Evolutionary conservation across 1,139 yeast species (phyloP).

Genomic region (Candida tunisiensis): DNA sequence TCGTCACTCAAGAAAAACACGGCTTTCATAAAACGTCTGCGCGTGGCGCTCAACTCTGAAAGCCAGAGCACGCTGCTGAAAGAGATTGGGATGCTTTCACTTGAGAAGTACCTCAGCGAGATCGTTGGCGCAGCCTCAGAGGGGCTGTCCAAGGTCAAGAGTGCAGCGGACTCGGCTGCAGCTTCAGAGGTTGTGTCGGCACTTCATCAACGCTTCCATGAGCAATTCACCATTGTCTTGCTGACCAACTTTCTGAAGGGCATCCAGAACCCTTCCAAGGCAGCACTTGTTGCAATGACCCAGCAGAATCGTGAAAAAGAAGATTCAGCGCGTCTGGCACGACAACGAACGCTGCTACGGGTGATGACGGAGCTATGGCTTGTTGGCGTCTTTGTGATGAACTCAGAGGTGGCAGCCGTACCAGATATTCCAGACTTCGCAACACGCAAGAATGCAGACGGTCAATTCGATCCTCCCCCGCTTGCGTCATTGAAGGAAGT

Average conservation of each 20-base stretch:
- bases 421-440: constrained; percentile 26
- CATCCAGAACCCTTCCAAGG: constrained; percentile 24
- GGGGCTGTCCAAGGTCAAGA: constrained; percentile 37
- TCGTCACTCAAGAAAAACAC: constrained; percentile 73
- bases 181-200: constrained; percentile 55
- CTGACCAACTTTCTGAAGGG: constrained; percentile 31
- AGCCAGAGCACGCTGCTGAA: constrained; percentile 31
- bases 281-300: constrained; percentile 15
- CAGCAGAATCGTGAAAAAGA: constrained; percentile 25
- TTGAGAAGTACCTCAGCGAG: constrained; percentile 68
- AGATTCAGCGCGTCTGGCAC: constrained; percentile 24
- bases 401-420: constrained; percentile 5
- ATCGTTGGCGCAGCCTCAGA: constrained; percentile 47
- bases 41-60: constrained; percentile 37
- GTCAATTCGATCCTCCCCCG: constrained; percentile 23
- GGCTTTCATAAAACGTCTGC: constrained; percentile 58
- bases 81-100: constrained; percentile 45
- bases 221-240: constrained; percentile 35
- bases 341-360: constrained; percentile 35
- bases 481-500: constrained; percentile 37
- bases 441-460: constrained; percentile 13
- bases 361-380: constrained; percentile 45
- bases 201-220: constrained; percentile 58
- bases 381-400: constrained; percentile 6
- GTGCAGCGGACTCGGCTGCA: constrained; percentile 43